Percentiles rank a stretch among this genome's conserved stretches.
These are phyloP conservation scores for Cladosporium sp. DNA, from an alignment of 2,329 filamentous ascomycete genomes.

Conservation along the genomic window DNA sequence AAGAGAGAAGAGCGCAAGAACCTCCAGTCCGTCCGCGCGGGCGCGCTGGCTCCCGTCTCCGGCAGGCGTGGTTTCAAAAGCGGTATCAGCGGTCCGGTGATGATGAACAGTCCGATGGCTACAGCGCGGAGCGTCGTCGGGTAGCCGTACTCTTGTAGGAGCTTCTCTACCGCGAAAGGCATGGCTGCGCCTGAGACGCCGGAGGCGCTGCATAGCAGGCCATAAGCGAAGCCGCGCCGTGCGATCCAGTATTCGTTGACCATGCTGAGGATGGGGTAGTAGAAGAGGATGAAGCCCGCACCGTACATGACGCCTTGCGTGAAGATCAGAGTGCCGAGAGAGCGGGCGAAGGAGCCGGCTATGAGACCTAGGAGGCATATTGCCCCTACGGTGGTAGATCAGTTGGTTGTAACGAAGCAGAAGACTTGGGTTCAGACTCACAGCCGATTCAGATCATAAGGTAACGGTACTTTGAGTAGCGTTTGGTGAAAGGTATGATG, in stretches of 20 bases:
- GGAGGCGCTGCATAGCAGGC: conserved; percentile 27
- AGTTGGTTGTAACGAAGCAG: background rate
- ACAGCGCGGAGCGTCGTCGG: conserved; percentile 28
- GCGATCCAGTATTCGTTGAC: conserved; percentile 34
- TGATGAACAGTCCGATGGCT: conserved; percentile 28
- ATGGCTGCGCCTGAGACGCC: conserved; percentile 30
- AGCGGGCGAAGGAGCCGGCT: conserved; percentile 48
- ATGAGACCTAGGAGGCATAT: conserved; percentile 30
- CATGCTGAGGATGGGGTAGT: conserved; percentile 32
- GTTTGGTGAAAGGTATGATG: conserved; percentile 47
- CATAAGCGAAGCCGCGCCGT: conserved; percentile 31
- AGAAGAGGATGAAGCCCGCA: conserved; percentile 57
- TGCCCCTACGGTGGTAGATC: conserved; percentile 15
- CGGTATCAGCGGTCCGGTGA: conserved; percentile 36
- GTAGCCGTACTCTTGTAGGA: conserved; percentile 30
- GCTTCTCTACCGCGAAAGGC: conserved; percentile 26
- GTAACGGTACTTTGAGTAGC: conserved; percentile 43
- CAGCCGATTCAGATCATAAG: conserved; percentile 49
- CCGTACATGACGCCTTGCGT: conserved; percentile 61
- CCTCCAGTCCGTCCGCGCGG: conserved; percentile 32
- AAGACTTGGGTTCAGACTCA: background rate
- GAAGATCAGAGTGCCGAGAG: conserved; percentile 55
- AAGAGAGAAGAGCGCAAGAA: conserved; percentile 37
- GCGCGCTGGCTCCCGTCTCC: conserved; percentile 18
- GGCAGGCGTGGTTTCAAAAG: conserved; percentile 39